Base-by-base conservation (phyloP, 495 filamentous ascomycete genomes). In the Choiromyces venosus region DNA sequence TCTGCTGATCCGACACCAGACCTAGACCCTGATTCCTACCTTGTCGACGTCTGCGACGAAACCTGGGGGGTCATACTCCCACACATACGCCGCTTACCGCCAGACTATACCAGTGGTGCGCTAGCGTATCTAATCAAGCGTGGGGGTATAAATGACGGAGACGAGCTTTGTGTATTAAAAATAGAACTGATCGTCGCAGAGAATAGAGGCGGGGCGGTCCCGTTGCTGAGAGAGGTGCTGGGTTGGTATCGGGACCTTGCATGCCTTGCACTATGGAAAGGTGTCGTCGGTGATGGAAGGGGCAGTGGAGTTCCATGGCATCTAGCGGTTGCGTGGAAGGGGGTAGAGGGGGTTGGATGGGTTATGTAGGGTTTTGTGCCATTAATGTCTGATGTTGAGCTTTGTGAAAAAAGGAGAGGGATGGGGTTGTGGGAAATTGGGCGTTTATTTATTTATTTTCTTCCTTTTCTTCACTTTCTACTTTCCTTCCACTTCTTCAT, bases 41-140 rank as follows among this genome's bases (percentile, higher is more conserved):
- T 99, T 9, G 83, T 92, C 7, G 94, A 98, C 79, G 80, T 88
- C 38, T 87, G 87, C 33, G 94, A 98, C 71, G 90, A 93, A 69
- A 91, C 89, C 3, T 97, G 92, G 92, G 90, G 88, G 37, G 87
- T 93, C 33, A 83, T 97, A 21, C 84, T 93, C 65, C 83, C 86
- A 0, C 90, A 93, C 81, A 86, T 90, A n/a, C 86, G 37, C 86
- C 88, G 37, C 91, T 69, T 35, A 83, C 94, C 77, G 93, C 93
- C 80, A 88, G 93, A 68, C 42, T 72, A 86, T 69, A 81, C 86
- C 66, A 85, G 89, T 75, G 91, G 92, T 74, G 85, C 89, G 29
- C 86, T 90, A 5, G 85, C 69, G 10, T 77, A 77, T 37, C 75
- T 77, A 10, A 67, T 77, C 44, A 77, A 85, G 79, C 69, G 70